phyloP scores from a whole-genome alignment of 2,329 filamentous ascomycete genomes.

The Aureobasidium namibiae region DNA sequence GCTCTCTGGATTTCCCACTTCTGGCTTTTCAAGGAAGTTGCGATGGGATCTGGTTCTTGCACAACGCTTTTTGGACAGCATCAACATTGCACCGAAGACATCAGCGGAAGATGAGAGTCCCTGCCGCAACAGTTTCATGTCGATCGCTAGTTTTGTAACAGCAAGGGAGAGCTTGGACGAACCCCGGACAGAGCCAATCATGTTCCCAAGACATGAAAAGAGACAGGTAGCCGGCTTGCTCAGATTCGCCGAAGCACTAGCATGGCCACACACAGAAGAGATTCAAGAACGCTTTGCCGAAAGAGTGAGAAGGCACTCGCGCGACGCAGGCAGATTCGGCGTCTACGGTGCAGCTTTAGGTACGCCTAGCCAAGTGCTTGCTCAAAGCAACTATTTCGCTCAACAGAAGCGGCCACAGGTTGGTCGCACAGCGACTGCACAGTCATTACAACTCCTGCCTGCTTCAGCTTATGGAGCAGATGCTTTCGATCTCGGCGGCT shows the following conservation, averaged over 20 bases:
- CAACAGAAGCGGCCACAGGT: conserved; percentile 12
- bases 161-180: conserved; percentile 18
- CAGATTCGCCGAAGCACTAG: conserved; percentile 41
- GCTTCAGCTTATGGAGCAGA: not conserved
- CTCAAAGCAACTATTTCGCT: conserved; percentile 11
- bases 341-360: conserved; percentile 33
- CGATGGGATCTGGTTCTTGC: conserved; percentile 50
- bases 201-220: conserved; percentile 29
- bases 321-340: conserved; percentile 19
- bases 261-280: conserved; percentile 37
- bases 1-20: conserved; percentile 8
- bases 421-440: conserved; percentile 2
- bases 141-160: conserved; percentile 20
- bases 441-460: conserved; percentile 13
- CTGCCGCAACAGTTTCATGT: conserved; percentile 21
- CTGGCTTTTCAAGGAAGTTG: conserved; percentile 41
- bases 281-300: conserved; percentile 11
- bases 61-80: conserved; percentile 44
- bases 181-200: conserved; percentile 17
- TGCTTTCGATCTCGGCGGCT: conserved; percentile 36
- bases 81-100: conserved; percentile 32
- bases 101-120: not conserved
- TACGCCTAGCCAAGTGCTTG: conserved; percentile 23
- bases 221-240: conserved; percentile 43
- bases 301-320: not conserved